Evolutionary conservation across 1,284 basidiomycete species (phyloP).

Genomic region (Moesziomyces sp.): DNA sequence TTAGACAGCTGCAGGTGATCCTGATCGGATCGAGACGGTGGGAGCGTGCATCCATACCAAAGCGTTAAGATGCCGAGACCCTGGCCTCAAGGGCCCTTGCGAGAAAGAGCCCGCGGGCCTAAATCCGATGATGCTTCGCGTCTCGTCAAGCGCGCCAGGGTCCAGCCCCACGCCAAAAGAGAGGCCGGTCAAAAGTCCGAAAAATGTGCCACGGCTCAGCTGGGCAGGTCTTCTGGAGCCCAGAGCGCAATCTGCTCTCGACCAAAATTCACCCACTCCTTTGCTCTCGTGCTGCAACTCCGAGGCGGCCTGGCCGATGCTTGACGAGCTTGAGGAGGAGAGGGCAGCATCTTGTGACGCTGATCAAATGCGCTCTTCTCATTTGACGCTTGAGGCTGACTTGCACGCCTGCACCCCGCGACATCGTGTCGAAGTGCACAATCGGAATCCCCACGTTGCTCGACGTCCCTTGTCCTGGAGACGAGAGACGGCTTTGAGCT

Average conservation of each 20-base stretch:
- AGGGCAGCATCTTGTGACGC: background rate
- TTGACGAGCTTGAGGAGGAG: too few species aligned
- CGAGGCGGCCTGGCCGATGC: background rate
- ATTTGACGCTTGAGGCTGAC: background rate
- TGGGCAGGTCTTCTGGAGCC: slow-evolving; percentile 15
- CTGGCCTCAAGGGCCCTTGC: too few species aligned
- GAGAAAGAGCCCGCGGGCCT: background rate
- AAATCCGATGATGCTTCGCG: slow-evolving; percentile 8
- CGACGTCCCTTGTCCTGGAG: too few species aligned
- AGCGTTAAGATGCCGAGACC: too few species aligned
- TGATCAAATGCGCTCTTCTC: background rate
- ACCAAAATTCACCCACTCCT: background rate
- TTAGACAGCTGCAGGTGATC: too few species aligned
- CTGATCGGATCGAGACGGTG: background rate
- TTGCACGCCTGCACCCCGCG: background rate
- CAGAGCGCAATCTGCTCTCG: slow-evolving; percentile 8
- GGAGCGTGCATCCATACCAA: background rate
- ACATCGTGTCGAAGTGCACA: background rate
- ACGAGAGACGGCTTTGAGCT: background rate
- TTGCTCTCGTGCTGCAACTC: background rate
- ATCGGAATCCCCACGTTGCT: too few species aligned
- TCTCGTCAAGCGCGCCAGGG: background rate
- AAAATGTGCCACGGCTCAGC: background rate
- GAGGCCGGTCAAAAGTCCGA: slow-evolving; percentile 37
- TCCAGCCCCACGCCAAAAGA: slow-evolving; percentile 5